Base-by-base conservation (phyloP, 192 early-diverging fungal species). In the Pecoramyces ruminantium region DNA sequence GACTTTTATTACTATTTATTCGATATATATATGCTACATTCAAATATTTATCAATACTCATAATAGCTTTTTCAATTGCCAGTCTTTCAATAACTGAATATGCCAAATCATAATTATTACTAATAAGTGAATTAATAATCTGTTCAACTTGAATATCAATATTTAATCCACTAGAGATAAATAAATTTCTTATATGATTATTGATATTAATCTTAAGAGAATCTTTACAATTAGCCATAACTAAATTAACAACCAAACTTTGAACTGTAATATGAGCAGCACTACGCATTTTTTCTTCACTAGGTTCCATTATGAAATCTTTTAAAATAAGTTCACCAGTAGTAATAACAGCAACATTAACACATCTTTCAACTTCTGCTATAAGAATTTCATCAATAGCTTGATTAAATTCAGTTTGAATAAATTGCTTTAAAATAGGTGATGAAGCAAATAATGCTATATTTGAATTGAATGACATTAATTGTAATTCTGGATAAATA, bases 261-360 rank as follows among this genome's bases (percentile, higher is more conserved):
- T 97, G 95, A 21, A 94, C 96, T 95, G 98, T 99, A 29, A 94
- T 84, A 83, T 97, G 96, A 15, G 96, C 96, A 1, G 98, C 93
- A 77, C 95, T 93, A 79, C 95, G 90, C 92, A 99, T 93, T 82
- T 94, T 93, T 77, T 94, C 93, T 84, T 98, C 98, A 83, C 96
- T 95, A 12, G 94, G 91, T 84, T 99, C 98, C 83, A 94, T 89
- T 0, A 95, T 94, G 88, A 98, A 98, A 84, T 99, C 98, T 85
- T 99, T 99, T 58, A 94, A 83, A 30, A 98, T 89, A 29, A 97
- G 87, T 82, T 99, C 98, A 9, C 95, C 89, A 13, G 95, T 97
- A 78, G 95, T 94, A 79, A 96, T 94, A 2, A 92, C 89, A 2
- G 97, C 97, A 84, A 99, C 96, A 0, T 93, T 93, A 1, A 99